Percentiles rank a stretch among this genome's conserved stretches.
Conservation (phyloP, 495 filamentous ascomycete genomes). For the Neurospora tetrasperma region DNA sequence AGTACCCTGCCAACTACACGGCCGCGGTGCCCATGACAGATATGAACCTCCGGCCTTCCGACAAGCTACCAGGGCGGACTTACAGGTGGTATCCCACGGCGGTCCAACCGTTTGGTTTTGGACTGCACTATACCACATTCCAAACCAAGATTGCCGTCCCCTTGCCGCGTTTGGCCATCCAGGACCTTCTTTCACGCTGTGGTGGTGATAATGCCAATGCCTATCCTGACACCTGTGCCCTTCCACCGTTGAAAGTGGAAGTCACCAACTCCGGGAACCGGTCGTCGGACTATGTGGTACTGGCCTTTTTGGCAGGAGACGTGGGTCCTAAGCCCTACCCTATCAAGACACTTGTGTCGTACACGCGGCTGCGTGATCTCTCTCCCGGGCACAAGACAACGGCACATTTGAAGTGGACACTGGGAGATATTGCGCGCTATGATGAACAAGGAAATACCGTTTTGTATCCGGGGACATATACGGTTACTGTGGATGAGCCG, state of each 20-base stretch:
- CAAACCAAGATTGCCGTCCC: constrained; percentile 38
- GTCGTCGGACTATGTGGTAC: constrained; percentile 49
- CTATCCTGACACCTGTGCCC: constrained; percentile 36
- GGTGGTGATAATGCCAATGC: not conserved
- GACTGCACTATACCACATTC: constrained; percentile 40
- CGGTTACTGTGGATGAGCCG: constrained; percentile 44
- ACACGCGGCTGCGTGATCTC: constrained; percentile 41
- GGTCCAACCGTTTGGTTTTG: constrained; percentile 40
- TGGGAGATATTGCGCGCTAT: constrained; percentile 48
- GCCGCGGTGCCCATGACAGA: constrained; percentile 29
- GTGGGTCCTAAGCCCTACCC: constrained; percentile 52
- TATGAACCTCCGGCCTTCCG: constrained; percentile 31
- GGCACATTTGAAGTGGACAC: constrained; percentile 38
- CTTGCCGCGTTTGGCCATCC: constrained; percentile 21
- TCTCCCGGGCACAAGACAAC: constrained; percentile 25
- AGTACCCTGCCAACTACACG: constrained; percentile 35
- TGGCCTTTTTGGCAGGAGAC: constrained; percentile 45
- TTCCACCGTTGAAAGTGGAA: constrained; percentile 25
- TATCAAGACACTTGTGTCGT: constrained; percentile 53
- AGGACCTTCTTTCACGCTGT: constrained; percentile 21
- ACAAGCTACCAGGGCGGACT: constrained; percentile 22
- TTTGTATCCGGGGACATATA: constrained; percentile 57
- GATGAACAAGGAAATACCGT: constrained; percentile 49
- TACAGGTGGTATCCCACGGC: constrained; percentile 35
- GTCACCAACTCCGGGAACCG: constrained; percentile 44